These are phyloP conservation scores for Albifimbria verrucaria DNA, from an alignment of 2,329 filamentous ascomycete genomes.

Conservation along the genomic window DNA sequence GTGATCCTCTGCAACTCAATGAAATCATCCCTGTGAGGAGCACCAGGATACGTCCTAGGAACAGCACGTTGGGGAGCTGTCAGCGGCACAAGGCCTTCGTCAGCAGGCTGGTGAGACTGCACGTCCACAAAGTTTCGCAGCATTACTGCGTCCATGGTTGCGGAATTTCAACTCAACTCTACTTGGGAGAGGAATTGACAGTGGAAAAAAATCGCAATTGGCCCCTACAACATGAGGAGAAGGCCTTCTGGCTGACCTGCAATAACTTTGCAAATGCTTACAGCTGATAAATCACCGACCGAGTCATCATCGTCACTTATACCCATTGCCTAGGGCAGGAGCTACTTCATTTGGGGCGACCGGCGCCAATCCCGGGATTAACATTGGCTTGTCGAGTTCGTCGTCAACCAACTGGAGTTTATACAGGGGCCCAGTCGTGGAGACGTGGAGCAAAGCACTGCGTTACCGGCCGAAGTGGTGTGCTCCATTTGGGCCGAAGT, in stretches of 20 bases:
- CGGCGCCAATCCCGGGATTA: background rate
- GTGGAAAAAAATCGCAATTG: background rate
- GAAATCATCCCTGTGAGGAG: slow-evolving; percentile 25
- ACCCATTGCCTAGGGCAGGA: background rate
- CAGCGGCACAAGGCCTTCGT: slow-evolving; percentile 18
- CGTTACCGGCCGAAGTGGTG: no score
- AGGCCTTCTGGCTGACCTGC: background rate
- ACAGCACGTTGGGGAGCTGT: slow-evolving; percentile 32
- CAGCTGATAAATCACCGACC: background rate
- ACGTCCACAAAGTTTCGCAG: slow-evolving; percentile 30
- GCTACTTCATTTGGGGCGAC: background rate
- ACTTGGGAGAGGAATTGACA: background rate
- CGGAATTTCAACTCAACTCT: no score
- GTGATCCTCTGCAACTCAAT: slow-evolving; percentile 25
- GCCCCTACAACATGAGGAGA: background rate
- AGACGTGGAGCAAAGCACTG: no score
- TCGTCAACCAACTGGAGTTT: no score
- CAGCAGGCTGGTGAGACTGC: slow-evolving; percentile 16
- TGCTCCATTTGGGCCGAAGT: no score
- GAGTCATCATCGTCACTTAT: background rate
- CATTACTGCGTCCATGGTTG: slow-evolving; percentile 30
- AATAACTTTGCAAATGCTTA: background rate
- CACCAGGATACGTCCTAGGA: slow-evolving; percentile 35
- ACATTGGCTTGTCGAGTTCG: no score
- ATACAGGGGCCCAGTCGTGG: no score